Base-by-base conservation (phyloP, 148 eudicot species). In the Linanthus parryae region DNA sequence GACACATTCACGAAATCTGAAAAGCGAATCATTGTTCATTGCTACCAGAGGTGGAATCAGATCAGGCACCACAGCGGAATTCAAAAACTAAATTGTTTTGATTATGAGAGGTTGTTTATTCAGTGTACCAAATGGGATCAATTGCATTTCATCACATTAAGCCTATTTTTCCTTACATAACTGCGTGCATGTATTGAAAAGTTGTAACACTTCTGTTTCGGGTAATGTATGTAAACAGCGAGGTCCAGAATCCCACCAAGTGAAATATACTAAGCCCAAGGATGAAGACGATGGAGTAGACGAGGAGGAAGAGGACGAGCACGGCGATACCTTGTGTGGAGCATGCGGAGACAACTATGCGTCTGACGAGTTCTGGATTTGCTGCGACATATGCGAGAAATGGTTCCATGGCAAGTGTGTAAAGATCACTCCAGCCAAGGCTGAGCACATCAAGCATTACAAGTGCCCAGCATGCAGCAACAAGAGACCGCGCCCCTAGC, bases 341-440 rank as follows among this genome's bases (percentile, higher is more conserved):
- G 78, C 80, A 2, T 79, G 84, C 47, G 80, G 80, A 26, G 80
- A 75, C 45, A 69, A 72, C 58, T 74, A 68, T 56, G 74, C 78
- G 39, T 66, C 77, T 18, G 80, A 79, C 54, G 80, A 79, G 57
- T 79, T 79, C 52, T 79, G 84, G 84, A 79, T 79, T 33, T 75
- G 80, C 63, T 79, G 84, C 22, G 84, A 79, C 46, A 19, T 69
- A 33, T 79, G 84, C 44, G 80, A 75, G 80, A 79, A 61, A 73
- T 79, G 84, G 84, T 79, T 79, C 52, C 84, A 79, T 53, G 84
- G 80, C 15, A 79, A 79, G 70, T 79, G 84, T 31, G 84, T 79
- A 37, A 79, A 75, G 75, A 72, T 79, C 59, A 79, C 84, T 52
- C 80, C 84, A 10, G 84, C 80, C 25, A 68, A 59, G 66, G 84